Conservation (phyloP, 176 grass and related monocot species). For the Lolium multiflorum region DNA sequence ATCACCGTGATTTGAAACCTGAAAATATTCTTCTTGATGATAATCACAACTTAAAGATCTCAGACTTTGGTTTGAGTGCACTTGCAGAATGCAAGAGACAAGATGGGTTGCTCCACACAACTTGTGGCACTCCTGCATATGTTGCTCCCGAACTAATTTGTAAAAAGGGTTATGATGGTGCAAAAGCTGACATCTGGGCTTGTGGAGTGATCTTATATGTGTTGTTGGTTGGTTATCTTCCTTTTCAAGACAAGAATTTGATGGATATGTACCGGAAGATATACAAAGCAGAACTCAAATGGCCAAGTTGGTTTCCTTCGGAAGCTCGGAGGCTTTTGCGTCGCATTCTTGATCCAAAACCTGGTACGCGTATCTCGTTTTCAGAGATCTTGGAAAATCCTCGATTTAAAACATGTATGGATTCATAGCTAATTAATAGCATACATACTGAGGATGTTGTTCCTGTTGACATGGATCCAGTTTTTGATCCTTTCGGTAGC, state of each 20-base stretch:
- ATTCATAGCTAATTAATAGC: not conserved
- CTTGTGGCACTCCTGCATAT: conserved; percentile 89
- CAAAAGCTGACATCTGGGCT: conserved; percentile 93
- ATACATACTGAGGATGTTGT: no score
- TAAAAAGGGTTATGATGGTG: conserved; percentile 79
- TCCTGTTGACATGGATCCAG: no score
- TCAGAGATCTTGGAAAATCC: not conserved
- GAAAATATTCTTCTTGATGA: conserved; percentile 92
- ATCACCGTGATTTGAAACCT: conserved; percentile 84
- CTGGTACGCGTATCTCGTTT: no score
- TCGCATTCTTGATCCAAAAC: not conserved
- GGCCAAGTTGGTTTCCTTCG: no score
- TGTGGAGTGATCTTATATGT: conserved; percentile 91
- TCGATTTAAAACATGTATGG: no score
- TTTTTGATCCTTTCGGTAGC: no score
- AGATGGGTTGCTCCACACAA: conserved; percentile 86
- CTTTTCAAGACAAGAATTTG: conserved; percentile 59
- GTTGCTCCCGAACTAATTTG: conserved; percentile 88
- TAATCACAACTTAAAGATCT: conserved; percentile 69
- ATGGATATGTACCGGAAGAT: no score
- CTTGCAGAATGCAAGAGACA: conserved; percentile 66
- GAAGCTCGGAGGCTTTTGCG: no score
- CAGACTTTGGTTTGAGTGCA: conserved; percentile 92
- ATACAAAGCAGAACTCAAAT: no score
- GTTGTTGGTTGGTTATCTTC: conserved; percentile 83